Percentiles rank a stretch among this genome's conserved stretches.
phyloP scores from a whole-genome alignment of 2,329 filamentous ascomycete genomes.

The Hypomyces perniciosus region DNA sequence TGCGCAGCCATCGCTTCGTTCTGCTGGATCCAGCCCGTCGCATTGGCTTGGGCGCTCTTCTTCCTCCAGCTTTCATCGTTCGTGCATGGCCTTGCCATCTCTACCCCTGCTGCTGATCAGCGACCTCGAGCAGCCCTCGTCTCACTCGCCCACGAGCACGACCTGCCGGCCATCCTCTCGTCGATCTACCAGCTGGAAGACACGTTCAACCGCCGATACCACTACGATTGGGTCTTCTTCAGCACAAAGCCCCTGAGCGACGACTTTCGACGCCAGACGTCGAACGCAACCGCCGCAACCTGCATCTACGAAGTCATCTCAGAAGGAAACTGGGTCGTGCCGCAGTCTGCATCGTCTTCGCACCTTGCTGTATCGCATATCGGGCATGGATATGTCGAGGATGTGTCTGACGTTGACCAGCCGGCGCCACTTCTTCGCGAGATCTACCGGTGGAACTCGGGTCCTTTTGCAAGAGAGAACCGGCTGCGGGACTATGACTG shows the following conservation, averaged over 20 bases:
- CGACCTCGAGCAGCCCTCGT: conserved; percentile 28
- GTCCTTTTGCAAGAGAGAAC: conserved; percentile 73
- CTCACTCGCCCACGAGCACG: conserved; percentile 25
- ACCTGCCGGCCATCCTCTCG: conserved; percentile 25
- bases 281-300: conserved; percentile 63
- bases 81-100: conserved; percentile 15
- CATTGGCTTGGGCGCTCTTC: conserved; percentile 17
- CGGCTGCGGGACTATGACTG: conserved; percentile 56
- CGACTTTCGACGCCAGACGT: conserved; percentile 65
- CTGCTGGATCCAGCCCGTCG: background rate
- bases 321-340: conserved; percentile 69
- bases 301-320: conserved; percentile 69
- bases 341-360: conserved; percentile 41
- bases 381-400: background rate
- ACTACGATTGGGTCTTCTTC: conserved; percentile 86
- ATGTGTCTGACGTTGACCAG: conserved; percentile 46
- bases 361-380: background rate
- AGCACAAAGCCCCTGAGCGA: conserved; percentile 73
- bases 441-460: conserved; percentile 79
- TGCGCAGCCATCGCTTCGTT: background rate
- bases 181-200: conserved; percentile 50
- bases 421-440: conserved; percentile 59
- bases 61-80: conserved; percentile 17
- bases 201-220: conserved; percentile 71
- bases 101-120: conserved; percentile 17